Evolutionary conservation across 2,329 filamentous ascomycete genomes (phyloP), one percentile per base, ranked within the genome.

Genomic region (Didymella pomorum): DNA sequence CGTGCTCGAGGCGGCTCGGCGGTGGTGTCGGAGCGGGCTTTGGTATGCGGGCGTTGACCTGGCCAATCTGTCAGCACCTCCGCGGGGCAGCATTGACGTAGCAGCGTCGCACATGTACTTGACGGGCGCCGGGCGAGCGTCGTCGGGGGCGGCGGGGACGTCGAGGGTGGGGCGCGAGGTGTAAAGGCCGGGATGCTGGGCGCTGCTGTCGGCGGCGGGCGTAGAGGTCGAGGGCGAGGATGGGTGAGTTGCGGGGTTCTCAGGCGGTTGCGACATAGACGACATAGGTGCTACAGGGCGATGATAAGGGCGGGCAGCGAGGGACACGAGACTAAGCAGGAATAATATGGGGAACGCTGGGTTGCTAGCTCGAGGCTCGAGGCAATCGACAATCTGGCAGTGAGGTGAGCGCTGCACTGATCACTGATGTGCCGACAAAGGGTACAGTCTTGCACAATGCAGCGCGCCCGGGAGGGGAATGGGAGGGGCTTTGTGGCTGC

Each of bases 1-100:
- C 45, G 85, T 84, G 44, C 82, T 80, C 52, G 87, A 89, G 50
- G 84, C 83, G 52, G 83, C 83, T 61, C 87, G 84, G 64, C 80
- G 82, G 76, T 89, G 86, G 73, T 90, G 87, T 77, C 87, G 82
- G 48, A 87, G 79, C n/a, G 86, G 87, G 69, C 84, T 87, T 63
- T 85, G 83, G 75, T 85, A 86, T 52, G 83, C 81, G 65, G 86
- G 83, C 43, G 79, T 78, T 50, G 86, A 87, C 68, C 85, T 87
- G 68, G 45, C 54, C 33, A 43, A 43, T 42, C 23, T 52, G 63
- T 72, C 62, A 71, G 67, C 62, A 66, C 53, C 62, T 62, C 61
- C 33, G 69, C 62, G 68, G 72, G 67, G 69, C 62, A 66, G 54
- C 56, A 43, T 53, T 42, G 57, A 28, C 60, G 49, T 53, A 33